A percentile compares a stretch with the other conserved stretches of the same genome.
Evolutionary conservation across 371 early-diverging fungal genomes (phyloP).

Genomic region (Zancudomyces culisetae): DNA sequence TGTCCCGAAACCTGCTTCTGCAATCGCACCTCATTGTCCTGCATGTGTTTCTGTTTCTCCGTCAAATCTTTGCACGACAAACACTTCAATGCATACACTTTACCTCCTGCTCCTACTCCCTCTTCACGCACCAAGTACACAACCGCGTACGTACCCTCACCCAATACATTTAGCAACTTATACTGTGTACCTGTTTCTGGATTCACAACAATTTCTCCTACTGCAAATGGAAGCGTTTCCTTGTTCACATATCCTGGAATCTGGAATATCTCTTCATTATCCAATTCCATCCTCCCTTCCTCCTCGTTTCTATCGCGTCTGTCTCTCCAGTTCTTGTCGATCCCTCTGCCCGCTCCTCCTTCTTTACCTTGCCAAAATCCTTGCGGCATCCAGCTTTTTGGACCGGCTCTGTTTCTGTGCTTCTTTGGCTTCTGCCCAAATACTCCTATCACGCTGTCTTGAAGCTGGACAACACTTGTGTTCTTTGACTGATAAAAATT

Average conservation of each 20-base stretch:
- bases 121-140: slow-evolving; percentile 39
- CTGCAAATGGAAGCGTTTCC: slow-evolving; percentile 29
- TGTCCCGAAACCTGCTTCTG: slow-evolving; percentile 40
- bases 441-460: no score
- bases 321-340: no score
- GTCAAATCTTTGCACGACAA: slow-evolving; percentile 33
- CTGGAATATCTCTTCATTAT: slow-evolving; percentile 23
- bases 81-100: slow-evolving; percentile 40
- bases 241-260: slow-evolving; percentile 25
- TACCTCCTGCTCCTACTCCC: slow-evolving; percentile 22
- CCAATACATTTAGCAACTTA: slow-evolving; percentile 34
- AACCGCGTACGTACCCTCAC: slow-evolving; percentile 48
- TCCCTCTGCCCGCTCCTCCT: no score
- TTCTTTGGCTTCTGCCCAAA: no score
- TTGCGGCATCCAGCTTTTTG: no score
- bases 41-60: slow-evolving; percentile 33
- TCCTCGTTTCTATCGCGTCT: no score
- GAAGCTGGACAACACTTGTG: no score
- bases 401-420: no score
- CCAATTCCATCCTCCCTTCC: no score
- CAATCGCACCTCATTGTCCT: slow-evolving; percentile 37
- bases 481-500: no score
- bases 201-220: slow-evolving; percentile 29
- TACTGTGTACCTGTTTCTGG: slow-evolving; percentile 18
- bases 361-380: no score